A percentile compares a stretch with the other conserved stretches of the same genome.
These are phyloP conservation scores for Penicillium griseofulvum DNA, from an alignment of 2,329 filamentous ascomycete species.

Conservation along the genomic window DNA sequence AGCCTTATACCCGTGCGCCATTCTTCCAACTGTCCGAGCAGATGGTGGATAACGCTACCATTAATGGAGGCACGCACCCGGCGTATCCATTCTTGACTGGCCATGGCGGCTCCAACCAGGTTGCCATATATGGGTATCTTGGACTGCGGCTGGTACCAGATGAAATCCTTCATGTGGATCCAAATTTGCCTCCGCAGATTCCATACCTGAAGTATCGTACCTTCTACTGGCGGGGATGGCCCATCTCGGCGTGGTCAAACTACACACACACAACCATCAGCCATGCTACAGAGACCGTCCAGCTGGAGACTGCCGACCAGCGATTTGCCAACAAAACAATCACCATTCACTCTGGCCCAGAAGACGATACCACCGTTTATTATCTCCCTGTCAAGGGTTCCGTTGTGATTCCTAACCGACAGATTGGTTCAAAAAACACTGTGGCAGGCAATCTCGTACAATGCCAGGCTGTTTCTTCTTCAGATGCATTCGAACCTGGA, in stretches of 20 bases:
- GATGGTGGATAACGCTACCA: slow-evolving; percentile 57
- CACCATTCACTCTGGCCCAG: slow-evolving; percentile 56
- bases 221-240: slow-evolving; percentile 66
- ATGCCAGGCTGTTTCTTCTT: slow-evolving; percentile 56
- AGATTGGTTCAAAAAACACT: slow-evolving; percentile 55
- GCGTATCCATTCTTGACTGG: slow-evolving; percentile 71
- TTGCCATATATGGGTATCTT: slow-evolving; percentile 66
- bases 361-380: slow-evolving; percentile 44
- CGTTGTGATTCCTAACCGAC: slow-evolving; percentile 58
- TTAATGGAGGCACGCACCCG: slow-evolving; percentile 65
- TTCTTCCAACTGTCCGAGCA: slow-evolving; percentile 73
- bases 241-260: slow-evolving; percentile 61
- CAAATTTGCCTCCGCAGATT: slow-evolving; percentile 65
- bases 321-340: slow-evolving; percentile 56
- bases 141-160: slow-evolving; percentile 61
- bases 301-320: slow-evolving; percentile 53
- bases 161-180: slow-evolving; percentile 59
- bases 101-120: slow-evolving; percentile 66
- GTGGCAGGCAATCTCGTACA: slow-evolving; percentile 62
- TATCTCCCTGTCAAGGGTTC: slow-evolving; percentile 50
- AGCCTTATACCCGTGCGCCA: slow-evolving; percentile 64
- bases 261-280: slow-evolving; percentile 63
- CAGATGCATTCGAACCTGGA: slow-evolving; percentile 54
- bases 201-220: slow-evolving; percentile 59
- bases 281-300: slow-evolving; percentile 46